phyloP scores from a whole-genome alignment of 2,329 filamentous ascomycete species.

The Neofusicoccum parvum region DNA sequence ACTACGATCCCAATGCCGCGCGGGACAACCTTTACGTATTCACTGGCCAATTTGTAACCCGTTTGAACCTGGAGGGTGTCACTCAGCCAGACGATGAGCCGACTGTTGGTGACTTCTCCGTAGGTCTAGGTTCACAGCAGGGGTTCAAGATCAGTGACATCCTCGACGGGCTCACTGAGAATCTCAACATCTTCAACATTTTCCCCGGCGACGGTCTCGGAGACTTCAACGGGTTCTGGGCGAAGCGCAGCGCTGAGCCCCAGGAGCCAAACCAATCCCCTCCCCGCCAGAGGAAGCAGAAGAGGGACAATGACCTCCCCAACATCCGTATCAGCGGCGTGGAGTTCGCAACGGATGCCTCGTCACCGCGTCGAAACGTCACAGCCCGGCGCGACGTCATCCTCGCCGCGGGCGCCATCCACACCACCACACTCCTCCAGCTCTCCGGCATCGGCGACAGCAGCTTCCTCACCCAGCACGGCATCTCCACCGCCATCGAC shows the following conservation, averaged over 20 bases:
- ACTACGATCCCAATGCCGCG: constrained; percentile 32
- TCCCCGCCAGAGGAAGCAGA: too few relatives aligned
- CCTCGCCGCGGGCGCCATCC: constrained; percentile 59
- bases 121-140: neutral
- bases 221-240: neutral
- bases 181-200: constrained; percentile 17
- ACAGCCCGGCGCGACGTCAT: constrained; percentile 55
- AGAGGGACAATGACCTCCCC: too few relatives aligned
- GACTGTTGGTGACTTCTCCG: neutral
- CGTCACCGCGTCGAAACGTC: constrained; percentile 29
- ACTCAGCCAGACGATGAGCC: neutral
- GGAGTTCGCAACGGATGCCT: neutral
- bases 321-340: constrained; percentile 6
- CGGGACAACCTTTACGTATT: constrained; percentile 28
- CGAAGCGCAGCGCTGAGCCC: too few relatives aligned
- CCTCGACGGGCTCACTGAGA: neutral
- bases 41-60: constrained; percentile 5
- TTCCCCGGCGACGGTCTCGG: neutral
- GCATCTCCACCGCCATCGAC: constrained; percentile 31
- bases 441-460: constrained; percentile 61
- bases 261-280: too few relatives aligned
- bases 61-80: constrained; percentile 4
- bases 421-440: constrained; percentile 62
- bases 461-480: constrained; percentile 29
- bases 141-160: constrained; percentile 1